Base-by-base conservation (phyloP, 208 protist species). In the Wallacemonas collosoma region DNA sequence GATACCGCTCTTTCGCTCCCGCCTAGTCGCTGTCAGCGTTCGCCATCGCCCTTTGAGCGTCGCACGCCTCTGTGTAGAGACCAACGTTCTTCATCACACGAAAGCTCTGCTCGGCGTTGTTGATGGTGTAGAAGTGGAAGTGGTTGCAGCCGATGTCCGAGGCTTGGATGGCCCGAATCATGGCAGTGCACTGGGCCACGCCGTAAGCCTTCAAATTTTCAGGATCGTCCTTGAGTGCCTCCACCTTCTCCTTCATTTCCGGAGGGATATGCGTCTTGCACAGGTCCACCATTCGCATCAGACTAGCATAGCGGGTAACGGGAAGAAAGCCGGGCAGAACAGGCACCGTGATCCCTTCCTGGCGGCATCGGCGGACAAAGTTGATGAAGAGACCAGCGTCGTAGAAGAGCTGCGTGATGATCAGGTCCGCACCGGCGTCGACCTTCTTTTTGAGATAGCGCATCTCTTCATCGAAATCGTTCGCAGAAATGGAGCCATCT, bases 351-450 rank as follows among this genome's bases (percentile, higher is more conserved):
- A 99, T 99, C 66, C 95, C 96, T 17, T 88, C 68, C 3, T 81
- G 82, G 12, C 93, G 83, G 72, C 95, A 98, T 17, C 92, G 70
- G 35, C 84, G 76, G 11, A 96, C 87, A 72, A 98, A 99, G 12
- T 90, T 72, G 41, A 97, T 81, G 77, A 99, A 99, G 14, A 94
- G 65, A 56, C 90, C 62, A 7, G 87, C 78, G 64, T 99, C 97
- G 77, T 98, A 99, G 73, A 99, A 99, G 11, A 99, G 80, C 85
- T 99, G 98, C 6, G 98, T 99, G 72, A 99, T 94, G 81, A 99
- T 95, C 50, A 98, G 56, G 71, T 97, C 91, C 12, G 98, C 98
- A 6, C 98, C 98, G 5, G 97, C 97, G 69, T 99, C 97, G 38
- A 99, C 93, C 79, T 99, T 99, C 26, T 85, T 84, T 76, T 98